These are phyloP conservation scores for Zygoascus meyerae DNA, from an alignment of 1,139 yeast species.

Conservation along the genomic window DNA sequence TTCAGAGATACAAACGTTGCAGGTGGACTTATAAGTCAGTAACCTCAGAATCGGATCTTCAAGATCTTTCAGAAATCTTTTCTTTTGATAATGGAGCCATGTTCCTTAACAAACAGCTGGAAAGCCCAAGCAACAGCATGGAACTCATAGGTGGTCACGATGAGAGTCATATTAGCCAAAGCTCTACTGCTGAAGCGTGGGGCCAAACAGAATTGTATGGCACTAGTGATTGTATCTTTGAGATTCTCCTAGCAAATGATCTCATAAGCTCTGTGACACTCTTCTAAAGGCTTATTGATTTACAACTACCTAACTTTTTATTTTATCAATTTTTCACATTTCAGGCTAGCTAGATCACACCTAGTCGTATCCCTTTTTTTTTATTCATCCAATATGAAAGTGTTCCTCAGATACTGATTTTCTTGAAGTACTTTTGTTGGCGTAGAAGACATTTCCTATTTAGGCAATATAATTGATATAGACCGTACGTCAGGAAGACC, in stretches of 20 bases:
- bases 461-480: background rate
- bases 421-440: too few relatives aligned
- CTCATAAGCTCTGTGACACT: conserved; percentile 25
- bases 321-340: background rate
- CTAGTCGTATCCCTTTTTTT: background rate
- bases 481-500: too few relatives aligned
- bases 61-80: conserved; percentile 13
- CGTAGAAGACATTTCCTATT: background rate
- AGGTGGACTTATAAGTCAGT: conserved; percentile 24
- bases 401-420: too few relatives aligned
- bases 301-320: background rate
- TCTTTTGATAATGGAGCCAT: conserved; percentile 19
- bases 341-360: background rate
- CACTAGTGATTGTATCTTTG: conserved; percentile 25
- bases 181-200: conserved; percentile 23
- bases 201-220: conserved; percentile 29
- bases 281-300: conserved; percentile 10
- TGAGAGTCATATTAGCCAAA: conserved; percentile 5
- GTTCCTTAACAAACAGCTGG: conserved; percentile 26
- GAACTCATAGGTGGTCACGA: conserved; percentile 27
- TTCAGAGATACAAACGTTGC: conserved; percentile 30
- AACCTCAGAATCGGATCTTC: conserved; percentile 19
- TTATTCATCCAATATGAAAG: too few relatives aligned
- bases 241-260: conserved; percentile 24
- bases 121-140: conserved; percentile 27